phyloP scores from a whole-genome alignment of 2,329 filamentous ascomycete species.

The Aspergillus alliaceus region DNA sequence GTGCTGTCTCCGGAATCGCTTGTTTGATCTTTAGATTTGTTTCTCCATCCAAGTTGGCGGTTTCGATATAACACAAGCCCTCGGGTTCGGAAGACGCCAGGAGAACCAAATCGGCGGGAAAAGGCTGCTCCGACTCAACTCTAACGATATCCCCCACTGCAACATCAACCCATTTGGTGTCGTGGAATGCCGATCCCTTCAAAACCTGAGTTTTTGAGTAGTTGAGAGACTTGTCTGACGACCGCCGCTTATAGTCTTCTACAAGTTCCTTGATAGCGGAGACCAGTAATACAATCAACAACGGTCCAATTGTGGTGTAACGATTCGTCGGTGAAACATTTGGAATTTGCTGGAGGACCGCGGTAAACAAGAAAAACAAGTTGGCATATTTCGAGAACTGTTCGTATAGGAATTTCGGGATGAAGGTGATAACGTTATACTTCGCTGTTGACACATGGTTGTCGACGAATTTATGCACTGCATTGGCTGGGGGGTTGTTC shows the following conservation, averaged over 20 bases:
- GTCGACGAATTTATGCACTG: constrained; percentile 84
- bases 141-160: constrained; percentile 88
- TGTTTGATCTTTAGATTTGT: constrained; percentile 99
- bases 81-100: constrained; percentile 95
- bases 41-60: constrained; percentile 94
- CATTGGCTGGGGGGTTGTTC: constrained; percentile 93
- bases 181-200: constrained; percentile 77
- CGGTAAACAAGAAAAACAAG: constrained; percentile 98
- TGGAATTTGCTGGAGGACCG: constrained; percentile 90
- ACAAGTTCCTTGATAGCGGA: constrained; percentile 93
- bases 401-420: constrained; percentile 96
- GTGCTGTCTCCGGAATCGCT: constrained; percentile 85
- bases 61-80: constrained; percentile 97
- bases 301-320: constrained; percentile 95
- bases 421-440: constrained; percentile 89
- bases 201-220: constrained; percentile 81
- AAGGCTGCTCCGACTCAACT: constrained; percentile 91
- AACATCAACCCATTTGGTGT: constrained; percentile 92
- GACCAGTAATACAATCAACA: constrained; percentile 85
- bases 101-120: constrained; percentile 89
- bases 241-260: constrained; percentile 87
- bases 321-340: constrained; percentile 90
- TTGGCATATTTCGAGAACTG: constrained; percentile 99
- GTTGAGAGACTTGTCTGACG: constrained; percentile 83
- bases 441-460: constrained; percentile 98